Percentiles rank a stretch among this genome's conserved stretches.
These are phyloP conservation scores for Luffa acutangula DNA, from an alignment of 306 rosid species.

Conservation along the genomic window DNA sequence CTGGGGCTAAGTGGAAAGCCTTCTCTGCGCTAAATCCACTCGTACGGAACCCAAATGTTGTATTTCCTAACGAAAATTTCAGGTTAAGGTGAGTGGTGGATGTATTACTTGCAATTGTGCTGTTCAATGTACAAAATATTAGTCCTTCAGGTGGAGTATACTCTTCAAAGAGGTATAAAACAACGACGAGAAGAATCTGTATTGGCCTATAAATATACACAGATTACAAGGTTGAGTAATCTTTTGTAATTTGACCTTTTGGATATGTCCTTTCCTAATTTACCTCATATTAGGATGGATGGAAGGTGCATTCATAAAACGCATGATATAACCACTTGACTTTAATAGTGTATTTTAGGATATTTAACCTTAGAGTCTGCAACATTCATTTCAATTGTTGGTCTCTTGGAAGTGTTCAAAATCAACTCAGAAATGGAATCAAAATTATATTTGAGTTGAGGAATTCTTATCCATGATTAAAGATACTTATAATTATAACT, in stretches of 20 bases:
- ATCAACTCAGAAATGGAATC: no score
- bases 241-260: not conserved
- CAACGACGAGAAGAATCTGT: not conserved
- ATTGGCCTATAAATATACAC: constrained; percentile 1
- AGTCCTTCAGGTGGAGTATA: not conserved
- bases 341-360: no score
- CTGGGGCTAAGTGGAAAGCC: constrained; percentile 62
- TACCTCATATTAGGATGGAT: no score
- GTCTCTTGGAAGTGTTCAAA: no score
- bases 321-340: no score
- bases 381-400: no score
- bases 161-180: not conserved
- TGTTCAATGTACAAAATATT: not conserved
- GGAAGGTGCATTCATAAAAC: no score
- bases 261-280: no score
- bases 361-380: no score
- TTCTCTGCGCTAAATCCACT: constrained; percentile 41
- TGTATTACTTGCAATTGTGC: not conserved
- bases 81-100: constrained; percentile 31
- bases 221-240: not conserved
- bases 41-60: constrained; percentile 59
- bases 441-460: no score
- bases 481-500: no score
- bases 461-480: no score
- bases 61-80: constrained; percentile 37